Base-by-base conservation (phyloP, 2,329 filamentous ascomycete species). In the Bipolaris cookei region DNA sequence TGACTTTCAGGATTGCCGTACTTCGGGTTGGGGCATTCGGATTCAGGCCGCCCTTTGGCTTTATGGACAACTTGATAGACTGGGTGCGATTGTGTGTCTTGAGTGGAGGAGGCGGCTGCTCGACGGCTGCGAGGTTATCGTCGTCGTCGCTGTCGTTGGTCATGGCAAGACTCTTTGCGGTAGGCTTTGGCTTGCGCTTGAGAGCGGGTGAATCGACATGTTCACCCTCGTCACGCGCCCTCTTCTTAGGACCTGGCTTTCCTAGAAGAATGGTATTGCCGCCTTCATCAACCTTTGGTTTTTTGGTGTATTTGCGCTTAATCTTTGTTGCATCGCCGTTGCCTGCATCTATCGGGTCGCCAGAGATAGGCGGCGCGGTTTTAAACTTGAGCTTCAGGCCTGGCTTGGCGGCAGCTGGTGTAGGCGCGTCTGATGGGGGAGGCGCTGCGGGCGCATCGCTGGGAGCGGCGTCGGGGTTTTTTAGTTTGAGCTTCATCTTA, bases 291-390 rank as follows among this genome's bases (percentile, higher is more conserved):
- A 62, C 51, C 56, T 76, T 77, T 42, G 69, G 58, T 59, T 80
- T 79, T 67, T 76, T 78, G 37, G 67, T 76, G 65, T 79, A 79
- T 47, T 78, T 75, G 54, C 78, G 77, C 71, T 80, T 80, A 48
- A 68, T 69, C 59, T 78, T 67, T 62, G 69, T 62, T n/a, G 68
- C 55, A 77, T 60, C 78, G 70, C 51, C 68, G 28, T 76, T 71
- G 64, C 56, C 65, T 64, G 52, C 32, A 14, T 62, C 72, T 63
- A 63, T 64, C 57, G 68, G 57, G 41, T 67, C 58, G 14, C 72
- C 64, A 6, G 67, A 57, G 10, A 58, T 52, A 50, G 65, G 62
- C 10, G 54, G 52, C 16, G 51, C 49, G 2, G 69, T 52, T 43
- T 74, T 76, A 39, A 76, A 58, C 35, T 76, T 77, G 51, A 77